Conservation (phyloP, 495 filamentous ascomycete genomes). For the Astrothelium macrocarpum region DNA sequence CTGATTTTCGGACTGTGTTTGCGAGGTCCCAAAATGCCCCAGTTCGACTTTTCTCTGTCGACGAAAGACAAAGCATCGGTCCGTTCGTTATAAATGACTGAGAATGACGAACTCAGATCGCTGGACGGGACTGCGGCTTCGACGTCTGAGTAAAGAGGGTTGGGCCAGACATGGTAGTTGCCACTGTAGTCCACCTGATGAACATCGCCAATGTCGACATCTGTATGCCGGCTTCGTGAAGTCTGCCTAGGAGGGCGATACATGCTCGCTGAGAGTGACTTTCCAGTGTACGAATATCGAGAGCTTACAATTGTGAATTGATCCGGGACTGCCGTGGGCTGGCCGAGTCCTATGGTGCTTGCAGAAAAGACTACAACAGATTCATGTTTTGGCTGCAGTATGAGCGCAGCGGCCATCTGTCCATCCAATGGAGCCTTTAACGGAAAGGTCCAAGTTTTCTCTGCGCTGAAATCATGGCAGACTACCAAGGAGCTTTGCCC, state of each 20-base stretch:
- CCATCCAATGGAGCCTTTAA: background rate
- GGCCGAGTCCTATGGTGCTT: too few relatives aligned
- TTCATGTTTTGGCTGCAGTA: background rate
- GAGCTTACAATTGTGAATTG: background rate
- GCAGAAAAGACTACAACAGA: background rate
- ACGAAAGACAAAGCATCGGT: background rate
- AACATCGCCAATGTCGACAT: background rate
- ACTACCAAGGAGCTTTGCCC: background rate
- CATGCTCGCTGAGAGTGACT: background rate
- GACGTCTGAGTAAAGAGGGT: background rate
- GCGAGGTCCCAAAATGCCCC: background rate
- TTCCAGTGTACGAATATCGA: background rate
- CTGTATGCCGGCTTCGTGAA: background rate
- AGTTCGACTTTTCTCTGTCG: background rate
- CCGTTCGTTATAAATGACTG: background rate
- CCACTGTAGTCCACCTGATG: background rate
- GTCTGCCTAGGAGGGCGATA: background rate
- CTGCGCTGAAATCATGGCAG: background rate
- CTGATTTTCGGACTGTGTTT: too few relatives aligned
- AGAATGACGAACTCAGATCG: background rate
- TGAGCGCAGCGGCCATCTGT: background rate
- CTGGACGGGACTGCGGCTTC: background rate
- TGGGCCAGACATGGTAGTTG: background rate
- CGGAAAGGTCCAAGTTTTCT: background rate
- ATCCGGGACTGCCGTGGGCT: background rate